Evolutionary conservation across 805 yeast species (phyloP).

Genomic region (Wickerhamomyces hampshirensis): DNA sequence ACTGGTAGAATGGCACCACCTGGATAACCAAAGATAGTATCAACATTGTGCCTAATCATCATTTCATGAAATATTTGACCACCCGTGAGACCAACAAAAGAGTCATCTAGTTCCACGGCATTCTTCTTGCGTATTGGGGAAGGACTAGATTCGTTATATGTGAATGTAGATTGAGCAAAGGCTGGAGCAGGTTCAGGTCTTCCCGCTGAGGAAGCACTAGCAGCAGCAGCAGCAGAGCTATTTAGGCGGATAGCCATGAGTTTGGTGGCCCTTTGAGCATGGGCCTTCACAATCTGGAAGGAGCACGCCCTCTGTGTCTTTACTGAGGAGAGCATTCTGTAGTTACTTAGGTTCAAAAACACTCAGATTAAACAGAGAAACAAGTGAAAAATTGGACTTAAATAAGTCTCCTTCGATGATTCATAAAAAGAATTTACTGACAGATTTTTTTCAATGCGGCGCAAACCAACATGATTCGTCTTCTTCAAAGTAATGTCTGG

Average conservation of each 20-base stretch:
- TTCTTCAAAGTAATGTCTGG: too few relatives aligned
- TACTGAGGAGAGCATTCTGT: slow-evolving; percentile 12
- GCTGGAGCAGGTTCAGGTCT: slow-evolving; percentile 26
- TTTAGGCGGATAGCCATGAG: slow-evolving; percentile 8
- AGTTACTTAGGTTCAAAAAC: background rate
- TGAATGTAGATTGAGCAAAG: slow-evolving; percentile 18
- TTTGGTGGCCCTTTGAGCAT: slow-evolving; percentile 7
- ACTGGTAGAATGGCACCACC: slow-evolving; percentile 99
- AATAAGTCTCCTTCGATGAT: background rate
- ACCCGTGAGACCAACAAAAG: slow-evolving; percentile 94
- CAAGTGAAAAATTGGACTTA: too few relatives aligned
- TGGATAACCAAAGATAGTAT: slow-evolving; percentile 95
- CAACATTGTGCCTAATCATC: slow-evolving; percentile 96
- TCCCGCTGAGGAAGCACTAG: slow-evolving; percentile 6
- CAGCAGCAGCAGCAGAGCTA: slow-evolving; percentile 9
- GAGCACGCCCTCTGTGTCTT: slow-evolving; percentile 20
- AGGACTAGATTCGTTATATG: slow-evolving; percentile 2
- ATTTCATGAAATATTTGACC: slow-evolving; percentile 98
- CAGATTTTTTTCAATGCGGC: background rate
- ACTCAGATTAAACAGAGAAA: too few relatives aligned
- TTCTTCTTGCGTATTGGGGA: slow-evolving; percentile 1
- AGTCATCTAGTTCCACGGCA: slow-evolving; percentile 55
- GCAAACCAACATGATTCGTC: too few relatives aligned
- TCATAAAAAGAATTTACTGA: background rate
- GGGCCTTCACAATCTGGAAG: slow-evolving; percentile 6